A percentile compares a stretch with the other conserved stretches of the same genome.
Conservation (phyloP, 2,329 filamentous ascomycete genomes). For the Teratosphaeria destructans region DNA sequence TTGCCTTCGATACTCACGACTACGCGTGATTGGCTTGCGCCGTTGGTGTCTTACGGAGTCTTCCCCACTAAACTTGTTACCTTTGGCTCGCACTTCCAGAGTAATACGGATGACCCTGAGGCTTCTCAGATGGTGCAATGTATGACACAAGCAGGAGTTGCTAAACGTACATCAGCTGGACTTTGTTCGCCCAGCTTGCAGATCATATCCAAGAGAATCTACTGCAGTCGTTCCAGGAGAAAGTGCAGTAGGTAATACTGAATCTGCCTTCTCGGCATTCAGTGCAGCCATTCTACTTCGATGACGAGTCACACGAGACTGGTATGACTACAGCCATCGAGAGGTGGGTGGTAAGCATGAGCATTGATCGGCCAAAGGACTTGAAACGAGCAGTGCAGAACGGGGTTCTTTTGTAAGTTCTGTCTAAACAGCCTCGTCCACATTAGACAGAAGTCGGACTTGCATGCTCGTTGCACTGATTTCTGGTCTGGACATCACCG, state of each 20-base stretch:
- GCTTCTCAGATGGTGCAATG: background rate
- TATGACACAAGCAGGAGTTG: background rate
- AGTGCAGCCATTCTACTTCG: background rate
- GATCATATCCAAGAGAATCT: background rate
- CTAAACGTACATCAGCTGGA: background rate
- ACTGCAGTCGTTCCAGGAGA: background rate
- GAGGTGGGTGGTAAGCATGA: background rate
- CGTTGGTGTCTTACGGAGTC: too few relatives aligned
- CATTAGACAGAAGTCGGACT: background rate
- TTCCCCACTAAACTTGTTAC: background rate
- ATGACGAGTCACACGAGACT: background rate
- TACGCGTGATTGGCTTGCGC: background rate
- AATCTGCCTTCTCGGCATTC: slow-evolving; percentile 5
- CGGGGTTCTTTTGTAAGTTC: slow-evolving; percentile 5
- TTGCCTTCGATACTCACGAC: too few relatives aligned
- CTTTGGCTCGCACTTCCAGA: background rate
- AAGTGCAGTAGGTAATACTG: slow-evolving; percentile 24
- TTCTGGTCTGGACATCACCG: background rate
- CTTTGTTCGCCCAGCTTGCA: background rate
- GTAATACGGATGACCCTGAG: background rate
- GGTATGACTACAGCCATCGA: background rate
- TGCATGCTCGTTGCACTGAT: background rate
- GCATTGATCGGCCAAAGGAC: background rate
- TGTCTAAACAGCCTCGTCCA: slow-evolving; percentile 17
- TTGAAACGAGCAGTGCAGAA: background rate